Conservation (phyloP, 257 asterid species). For the Eucommia ulmoides region DNA sequence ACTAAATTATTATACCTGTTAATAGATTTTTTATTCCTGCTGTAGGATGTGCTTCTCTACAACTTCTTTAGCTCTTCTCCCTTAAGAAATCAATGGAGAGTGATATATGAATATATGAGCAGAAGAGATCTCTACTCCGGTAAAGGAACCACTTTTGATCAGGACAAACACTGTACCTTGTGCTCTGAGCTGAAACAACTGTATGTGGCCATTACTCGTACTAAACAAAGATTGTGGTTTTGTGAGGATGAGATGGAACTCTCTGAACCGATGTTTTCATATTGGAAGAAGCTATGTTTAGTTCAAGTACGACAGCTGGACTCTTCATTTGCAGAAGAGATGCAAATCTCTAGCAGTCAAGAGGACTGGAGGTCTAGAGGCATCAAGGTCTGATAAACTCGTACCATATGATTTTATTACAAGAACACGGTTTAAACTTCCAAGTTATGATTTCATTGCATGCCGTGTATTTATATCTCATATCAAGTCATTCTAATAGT, state of each 20-base stretch:
- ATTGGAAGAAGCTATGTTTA: constrained; percentile 46
- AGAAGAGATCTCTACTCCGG: constrained; percentile 22
- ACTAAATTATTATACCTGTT: too few relatives aligned
- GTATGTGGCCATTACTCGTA: constrained; percentile 59
- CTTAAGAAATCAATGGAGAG: constrained; percentile 49
- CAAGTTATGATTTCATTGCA: too few relatives aligned
- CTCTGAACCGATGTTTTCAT: constrained; percentile 48
- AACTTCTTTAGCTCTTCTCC: constrained; percentile 62
- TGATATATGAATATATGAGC: constrained; percentile 41
- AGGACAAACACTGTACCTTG: constrained; percentile 35
- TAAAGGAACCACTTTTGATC: constrained; percentile 28
- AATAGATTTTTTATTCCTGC: too few relatives aligned
- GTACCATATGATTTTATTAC: too few relatives aligned
- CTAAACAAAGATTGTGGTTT: constrained; percentile 65
- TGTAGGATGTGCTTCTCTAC: constrained; percentile 56
- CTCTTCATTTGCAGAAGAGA: constrained; percentile 41
- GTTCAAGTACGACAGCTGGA: constrained; percentile 42
- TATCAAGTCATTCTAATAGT: too few relatives aligned
- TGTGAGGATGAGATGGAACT: constrained; percentile 38
- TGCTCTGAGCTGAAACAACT: constrained; percentile 61
- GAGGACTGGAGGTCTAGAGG: constrained; percentile 66
- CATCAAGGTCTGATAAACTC: constrained; percentile 51
- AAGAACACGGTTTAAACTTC: too few relatives aligned
- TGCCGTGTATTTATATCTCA: too few relatives aligned
- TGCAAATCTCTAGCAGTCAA: constrained; percentile 53